A percentile compares a stretch with the other conserved stretches of the same genome.
Conservation (phyloP, 306 rosid species). For the Gastrolobium bilobum region DNA sequence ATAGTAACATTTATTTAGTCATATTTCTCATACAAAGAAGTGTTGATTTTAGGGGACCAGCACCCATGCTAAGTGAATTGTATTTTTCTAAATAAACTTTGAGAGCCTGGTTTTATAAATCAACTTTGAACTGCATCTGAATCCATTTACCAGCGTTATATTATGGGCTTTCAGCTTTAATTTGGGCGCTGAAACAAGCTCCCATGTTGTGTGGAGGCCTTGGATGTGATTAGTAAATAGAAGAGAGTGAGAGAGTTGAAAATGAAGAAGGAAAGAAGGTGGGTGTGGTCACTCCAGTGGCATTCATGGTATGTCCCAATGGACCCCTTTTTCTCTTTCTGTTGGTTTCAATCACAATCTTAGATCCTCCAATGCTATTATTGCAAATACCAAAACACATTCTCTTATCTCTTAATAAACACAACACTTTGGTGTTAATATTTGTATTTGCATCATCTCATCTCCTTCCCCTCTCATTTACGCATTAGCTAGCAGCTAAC, state of each 20-base stretch:
- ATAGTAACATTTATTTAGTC: no score
- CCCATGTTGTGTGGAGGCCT: slow-evolving; percentile 59
- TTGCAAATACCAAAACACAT: not conserved
- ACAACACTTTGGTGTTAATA: not conserved
- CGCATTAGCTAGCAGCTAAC: slow-evolving; percentile 3
- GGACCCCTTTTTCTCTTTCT: not conserved
- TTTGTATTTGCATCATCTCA: no score
- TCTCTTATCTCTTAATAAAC: no score
- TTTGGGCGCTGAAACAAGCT: slow-evolving; percentile 66
- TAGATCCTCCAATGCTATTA: not conserved
- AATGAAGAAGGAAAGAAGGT: slow-evolving; percentile 9
- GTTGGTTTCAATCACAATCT: not conserved
- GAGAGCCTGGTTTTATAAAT: not conserved
- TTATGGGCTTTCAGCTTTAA: slow-evolving; percentile 64
- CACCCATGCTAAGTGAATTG: no score
- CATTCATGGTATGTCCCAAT: slow-evolving; percentile 31
- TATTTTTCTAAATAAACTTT: no score
- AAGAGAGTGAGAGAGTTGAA: no score
- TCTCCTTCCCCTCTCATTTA: not conserved
- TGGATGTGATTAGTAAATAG: not conserved
- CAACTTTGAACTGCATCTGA: not conserved
- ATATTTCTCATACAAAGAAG: no score
- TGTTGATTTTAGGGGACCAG: no score
- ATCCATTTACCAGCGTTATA: slow-evolving; percentile 60
- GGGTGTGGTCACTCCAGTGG: slow-evolving; percentile 17